These are phyloP conservation scores for Phytophthora fragariaefolia DNA, from an alignment of 352 stramenopile genomes.

Conservation along the genomic window DNA sequence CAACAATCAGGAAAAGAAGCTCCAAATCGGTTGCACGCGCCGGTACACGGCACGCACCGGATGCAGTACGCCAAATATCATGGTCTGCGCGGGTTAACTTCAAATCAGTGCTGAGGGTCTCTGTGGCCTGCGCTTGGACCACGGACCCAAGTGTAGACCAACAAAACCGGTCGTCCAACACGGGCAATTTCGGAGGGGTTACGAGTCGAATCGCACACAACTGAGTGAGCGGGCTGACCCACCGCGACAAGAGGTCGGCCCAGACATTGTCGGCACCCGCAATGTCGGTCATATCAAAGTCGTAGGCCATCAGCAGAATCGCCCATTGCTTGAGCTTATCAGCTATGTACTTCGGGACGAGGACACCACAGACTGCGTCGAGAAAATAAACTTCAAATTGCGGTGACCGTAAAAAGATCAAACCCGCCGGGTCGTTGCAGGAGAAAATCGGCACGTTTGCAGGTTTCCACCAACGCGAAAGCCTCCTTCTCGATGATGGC, in stretches of 20 bases:
- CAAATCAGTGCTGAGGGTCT: neutral
- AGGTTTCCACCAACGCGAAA: slow-evolving; percentile 13
- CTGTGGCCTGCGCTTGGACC: neutral
- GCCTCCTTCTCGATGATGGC: slow-evolving; percentile 24
- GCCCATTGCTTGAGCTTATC: slow-evolving; percentile 27
- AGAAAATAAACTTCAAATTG: slow-evolving; percentile 22
- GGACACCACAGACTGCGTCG: neutral
- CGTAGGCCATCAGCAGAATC: slow-evolving; percentile 1
- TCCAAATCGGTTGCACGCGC: slow-evolving; percentile 21
- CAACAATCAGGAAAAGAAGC: slow-evolving; percentile 24
- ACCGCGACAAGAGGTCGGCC: slow-evolving; percentile 5
- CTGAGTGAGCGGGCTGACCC: neutral
- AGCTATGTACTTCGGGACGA: neutral
- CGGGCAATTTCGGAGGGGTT: neutral
- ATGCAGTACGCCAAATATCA: neutral
- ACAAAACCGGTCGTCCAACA: neutral
- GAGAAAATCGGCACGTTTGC: slow-evolving; percentile 3
- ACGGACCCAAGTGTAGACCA: neutral
- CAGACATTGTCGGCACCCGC: slow-evolving; percentile 2
- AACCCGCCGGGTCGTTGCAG: slow-evolving; percentile 16
- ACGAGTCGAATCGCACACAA: neutral
- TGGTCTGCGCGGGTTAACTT: neutral
- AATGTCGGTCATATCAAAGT: slow-evolving; percentile 22
- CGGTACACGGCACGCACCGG: neutral
- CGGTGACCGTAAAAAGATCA: slow-evolving; percentile 21